Evolutionary conservation across 352 stramenopile genomes (phyloP), one percentile per base, ranked within the genome.

Genomic region (Globisporangium nagaii): DNA sequence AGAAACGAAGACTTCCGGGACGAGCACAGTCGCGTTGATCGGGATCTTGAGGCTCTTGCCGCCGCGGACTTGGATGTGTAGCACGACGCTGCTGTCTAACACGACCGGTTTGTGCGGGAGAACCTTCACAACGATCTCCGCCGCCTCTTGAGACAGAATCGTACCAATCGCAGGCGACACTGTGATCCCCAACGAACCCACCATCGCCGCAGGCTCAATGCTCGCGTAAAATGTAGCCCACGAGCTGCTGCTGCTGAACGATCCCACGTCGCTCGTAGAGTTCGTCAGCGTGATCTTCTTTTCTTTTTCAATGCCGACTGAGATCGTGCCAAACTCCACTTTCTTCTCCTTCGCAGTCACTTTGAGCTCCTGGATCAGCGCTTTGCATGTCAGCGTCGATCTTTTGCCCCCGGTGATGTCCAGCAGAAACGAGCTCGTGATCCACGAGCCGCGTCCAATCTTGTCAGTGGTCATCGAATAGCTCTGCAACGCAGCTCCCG

Each of bases 291-390:
- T 70, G 1, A 90, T 27, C 22, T 66, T 70, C 45, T 84, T 88
- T 17, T 86, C 69, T 11, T 68, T 73, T 20, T 83, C 71, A 4
- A 90, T 82, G 2, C 88, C 89, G 4, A 96, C 79, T 0, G 89
- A 75, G 25, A 95, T 78, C 6, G 70, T 82, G 2, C 81, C 88
- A 43, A 96, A 90, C 40, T 94, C 82, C 15, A 96, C 47, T 40
- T 78, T 84, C 56, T 90, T 93, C 25, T 93, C 79, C 22, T 80
- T 80, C 17, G 69, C 57, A 1, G 62, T 56, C 22, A 79, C 69
- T 42, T 88, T 89, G 11, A 70, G 49, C 8, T 92, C 84, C 1
- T 65, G 37, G 3, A 86, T 52, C 2, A 87, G 43, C 0, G 74
- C 81, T 15, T 79, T 71, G 25, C 79, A 90, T 19, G 53, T 63